These are phyloP conservation scores for Leishmania tarentolae DNA, from an alignment of 208 protist genomes.

Conservation along the genomic window DNA sequence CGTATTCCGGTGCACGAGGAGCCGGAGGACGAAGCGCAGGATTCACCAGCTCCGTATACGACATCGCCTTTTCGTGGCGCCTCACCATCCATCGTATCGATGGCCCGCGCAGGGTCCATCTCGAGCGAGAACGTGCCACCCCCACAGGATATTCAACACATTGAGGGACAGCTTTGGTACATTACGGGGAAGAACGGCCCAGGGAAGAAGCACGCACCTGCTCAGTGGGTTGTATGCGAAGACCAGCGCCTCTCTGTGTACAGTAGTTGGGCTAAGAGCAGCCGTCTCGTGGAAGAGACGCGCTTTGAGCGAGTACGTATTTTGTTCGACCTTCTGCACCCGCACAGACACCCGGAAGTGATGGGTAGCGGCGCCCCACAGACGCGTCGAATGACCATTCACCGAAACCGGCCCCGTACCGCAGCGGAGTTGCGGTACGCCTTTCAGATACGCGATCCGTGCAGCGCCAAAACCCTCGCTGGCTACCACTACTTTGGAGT, in stretches of 20 bases:
- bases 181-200: slow-evolving; percentile 40
- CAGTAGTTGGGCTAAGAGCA: slow-evolving; percentile 37
- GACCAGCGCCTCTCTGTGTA: slow-evolving; percentile 47
- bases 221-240: slow-evolving; percentile 62
- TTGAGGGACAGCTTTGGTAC: slow-evolving; percentile 64
- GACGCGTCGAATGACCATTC: slow-evolving; percentile 25
- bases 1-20: slow-evolving; percentile 25
- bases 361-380: neutral
- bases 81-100: slow-evolving; percentile 15
- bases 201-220: slow-evolving; percentile 8
- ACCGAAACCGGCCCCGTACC: slow-evolving; percentile 12
- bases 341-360: slow-evolving; percentile 32
- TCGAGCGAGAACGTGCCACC: slow-evolving; percentile 14
- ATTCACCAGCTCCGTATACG: neutral
- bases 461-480: neutral
- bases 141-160: slow-evolving; percentile 24
- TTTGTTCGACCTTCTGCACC: slow-evolving; percentile 52
- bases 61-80: slow-evolving; percentile 5
- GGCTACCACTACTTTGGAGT: slow-evolving; percentile 68
- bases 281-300: slow-evolving; percentile 42
- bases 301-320: slow-evolving; percentile 51
- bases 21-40: neutral
- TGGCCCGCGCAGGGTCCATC: slow-evolving; percentile 9
- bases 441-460: slow-evolving; percentile 21
- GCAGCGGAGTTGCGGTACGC: slow-evolving; percentile 6